Base-by-base conservation (phyloP, 495 filamentous ascomycete genomes). In the Podospora tetraspora region DNA sequence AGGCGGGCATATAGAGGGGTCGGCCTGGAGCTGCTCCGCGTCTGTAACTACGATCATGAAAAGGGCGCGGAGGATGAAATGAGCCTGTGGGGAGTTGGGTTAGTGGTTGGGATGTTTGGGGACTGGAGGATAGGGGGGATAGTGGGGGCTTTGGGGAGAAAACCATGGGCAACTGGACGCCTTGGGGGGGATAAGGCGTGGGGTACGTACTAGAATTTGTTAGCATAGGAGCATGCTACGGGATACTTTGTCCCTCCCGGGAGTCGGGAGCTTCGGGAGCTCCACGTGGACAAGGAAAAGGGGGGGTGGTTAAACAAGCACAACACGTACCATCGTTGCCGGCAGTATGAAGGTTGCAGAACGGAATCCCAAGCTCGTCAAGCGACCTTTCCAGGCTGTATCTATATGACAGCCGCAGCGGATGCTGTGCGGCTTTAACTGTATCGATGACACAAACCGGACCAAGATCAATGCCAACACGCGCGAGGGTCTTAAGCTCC, bases 41-140 rank as follows among this genome's bases (percentile, higher is more conserved):
- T 72, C 72, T 23, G 23, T 61, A 24, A 67, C 68, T 23, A 66
- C 70, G 66, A 74, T 67, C 70, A 72, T 72, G 23, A 74, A 57
- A 22, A 74, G 57, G 29, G 63, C 68, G 57, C 68, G 66, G 11
- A 74, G 63, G 24, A 56, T 37, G 62, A 70, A 72, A 66, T 68
- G 63, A 22, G 68, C 43, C 43, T 52, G 12, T n/a, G 43, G 43
- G 43, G n/a, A 8, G 19, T 52, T 52, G 19, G 8, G 12, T 52
- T n/a, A 52, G 43, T n/a, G n/a, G n/a, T 52, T 27, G 27, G 27
- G 27, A 6, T 27, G 3, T 27, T 27, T 34, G 1, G 10, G 32
- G 32, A 12, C 10, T 7, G 32, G 32, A 12, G 32, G 11, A 11
- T 11, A 32, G 11, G 32, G 32, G 32, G 2, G 32, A 34, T 3